phyloP scores from a whole-genome alignment of 1,139 yeast genomes.

The Casaregolazyma lundiana region DNA sequence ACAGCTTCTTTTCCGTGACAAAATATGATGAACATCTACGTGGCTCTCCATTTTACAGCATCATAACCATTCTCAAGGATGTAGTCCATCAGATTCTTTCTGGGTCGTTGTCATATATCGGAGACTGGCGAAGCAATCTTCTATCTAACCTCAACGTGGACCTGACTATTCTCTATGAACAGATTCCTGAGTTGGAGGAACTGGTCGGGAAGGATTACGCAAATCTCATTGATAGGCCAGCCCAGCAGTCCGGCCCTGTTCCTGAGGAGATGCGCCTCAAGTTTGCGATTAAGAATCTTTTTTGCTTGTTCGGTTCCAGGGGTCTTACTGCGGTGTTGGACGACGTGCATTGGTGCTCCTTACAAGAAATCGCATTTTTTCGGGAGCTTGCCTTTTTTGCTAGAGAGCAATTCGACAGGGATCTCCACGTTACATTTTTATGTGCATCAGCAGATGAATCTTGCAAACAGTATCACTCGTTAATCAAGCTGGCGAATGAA shows the following conservation, averaged over 20 bases:
- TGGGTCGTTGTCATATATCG: conserved; percentile 37
- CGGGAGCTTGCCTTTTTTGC: conserved; percentile 28
- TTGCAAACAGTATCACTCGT: conserved; percentile 18
- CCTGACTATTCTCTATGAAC: conserved; percentile 40
- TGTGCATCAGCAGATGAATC: conserved; percentile 27
- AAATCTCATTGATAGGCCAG: conserved; percentile 22
- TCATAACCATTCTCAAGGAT: conserved; percentile 39
- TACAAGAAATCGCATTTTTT: conserved; percentile 28
- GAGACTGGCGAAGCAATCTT: conserved; percentile 44
- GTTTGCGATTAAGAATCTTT: conserved; percentile 42
- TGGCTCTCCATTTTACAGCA: conserved; percentile 33
- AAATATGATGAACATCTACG: conserved; percentile 39
- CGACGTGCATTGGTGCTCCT: conserved; percentile 46
- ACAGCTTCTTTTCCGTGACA: conserved; percentile 42
- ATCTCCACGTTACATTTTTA: conserved; percentile 27
- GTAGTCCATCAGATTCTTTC: conserved; percentile 44
- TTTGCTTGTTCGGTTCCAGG: conserved; percentile 40
- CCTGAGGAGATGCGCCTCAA: conserved; percentile 43
- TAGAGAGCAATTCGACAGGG: conserved; percentile 23
- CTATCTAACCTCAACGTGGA: conserved; percentile 42
- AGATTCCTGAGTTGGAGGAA: conserved; percentile 45
- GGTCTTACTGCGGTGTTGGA: conserved; percentile 48
- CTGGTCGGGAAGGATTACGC: conserved; percentile 44
- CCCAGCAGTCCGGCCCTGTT: conserved; percentile 27
- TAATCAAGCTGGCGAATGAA: conserved; percentile 24